Evolutionary conservation across 208 protist genomes (phyloP).

Genomic region (Wallacemonas rigidus): DNA sequence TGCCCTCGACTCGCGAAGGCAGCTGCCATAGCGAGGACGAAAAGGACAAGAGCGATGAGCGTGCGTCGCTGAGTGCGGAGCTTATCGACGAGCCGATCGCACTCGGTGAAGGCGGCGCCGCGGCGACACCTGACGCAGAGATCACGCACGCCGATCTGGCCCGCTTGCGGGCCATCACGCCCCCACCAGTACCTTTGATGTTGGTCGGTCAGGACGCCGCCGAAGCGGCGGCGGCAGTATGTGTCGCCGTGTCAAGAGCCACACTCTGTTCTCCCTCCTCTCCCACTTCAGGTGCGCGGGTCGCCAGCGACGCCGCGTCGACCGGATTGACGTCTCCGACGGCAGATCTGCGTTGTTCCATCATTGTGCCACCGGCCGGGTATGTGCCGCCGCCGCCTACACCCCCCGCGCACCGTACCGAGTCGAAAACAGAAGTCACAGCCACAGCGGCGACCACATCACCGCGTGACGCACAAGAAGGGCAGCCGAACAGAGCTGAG

Average conservation of each 20-base stretch:
- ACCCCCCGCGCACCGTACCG: background rate
- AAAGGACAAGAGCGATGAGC: background rate
- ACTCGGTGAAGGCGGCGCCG: too few species aligned
- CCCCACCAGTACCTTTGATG: background rate
- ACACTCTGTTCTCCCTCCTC: background rate
- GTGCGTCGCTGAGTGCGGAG: too few species aligned
- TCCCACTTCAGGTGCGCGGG: background rate
- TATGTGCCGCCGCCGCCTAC: slow-evolving; percentile 2
- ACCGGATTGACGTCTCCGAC: background rate
- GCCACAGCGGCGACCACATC: background rate
- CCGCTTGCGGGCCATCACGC: background rate
- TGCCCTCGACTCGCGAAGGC: background rate
- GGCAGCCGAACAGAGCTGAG: background rate
- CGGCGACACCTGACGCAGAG: background rate
- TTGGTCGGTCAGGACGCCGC: slow-evolving; percentile 5
- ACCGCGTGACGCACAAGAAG: background rate
- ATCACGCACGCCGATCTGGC: background rate
- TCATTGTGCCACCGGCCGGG: slow-evolving; percentile 19
- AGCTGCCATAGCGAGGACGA: background rate
- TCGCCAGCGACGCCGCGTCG: background rate
- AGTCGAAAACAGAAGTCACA: background rate
- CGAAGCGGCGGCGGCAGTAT: background rate
- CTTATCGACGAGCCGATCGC: too few species aligned
- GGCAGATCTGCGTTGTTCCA: slow-evolving; percentile 17
- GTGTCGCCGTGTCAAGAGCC: background rate